Evolutionary conservation across 2,329 filamentous ascomycete genomes (phyloP), one percentile per base, ranked within the genome.

Genomic region (Colletotrichum liaoningense): DNA sequence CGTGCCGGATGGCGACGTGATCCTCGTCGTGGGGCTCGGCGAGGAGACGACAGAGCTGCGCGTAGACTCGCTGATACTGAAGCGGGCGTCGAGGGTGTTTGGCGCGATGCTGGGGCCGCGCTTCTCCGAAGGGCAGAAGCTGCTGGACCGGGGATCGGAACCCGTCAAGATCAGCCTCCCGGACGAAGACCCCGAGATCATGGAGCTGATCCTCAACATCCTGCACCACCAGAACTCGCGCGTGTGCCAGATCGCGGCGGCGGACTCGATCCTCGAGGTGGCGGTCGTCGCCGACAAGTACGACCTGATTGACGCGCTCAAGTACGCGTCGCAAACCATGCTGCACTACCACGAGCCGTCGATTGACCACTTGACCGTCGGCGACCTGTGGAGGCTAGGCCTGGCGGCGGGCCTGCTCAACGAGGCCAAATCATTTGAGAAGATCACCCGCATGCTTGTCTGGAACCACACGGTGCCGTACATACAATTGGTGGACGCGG

Each of bases 191-290:
- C 73, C 79, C 0, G 75, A 77, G 3, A 78, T 79, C 2, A 79
- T 84, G 72, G 69, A 75, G 9, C 73, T 83, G 0, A 30, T 84
- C 5, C 77, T 84, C 67, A 77, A 76, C 38, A 79, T 84, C 16
- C 79, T 79, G 11, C 81, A 83, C 62, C 57, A 74, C 11, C 74
- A 78, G 12, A 79, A 78, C 62, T 46, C 72, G 6, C 69, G 76
- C 19, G 76, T 83, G 7, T 80, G 80, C 7, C n/a, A 69, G 55
- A 69, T 57, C 24, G 28, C 83, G 1, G 71, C 73, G 12, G 78
- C 81, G n/a, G 26, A 67, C 2, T 75, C 79, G 24, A 74, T 83
- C 7, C 75, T 81, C 2, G 74, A 78, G 19, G 63, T 83, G 5
- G 78, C 81, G 3, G 68, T 77, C 1, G 56, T 80, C 11, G 79